Evolutionary conservation across 768 basidiomycete genomes (phyloP), one percentile per base, ranked within the genome.

Genomic region (Leccinum subtestaceum): DNA sequence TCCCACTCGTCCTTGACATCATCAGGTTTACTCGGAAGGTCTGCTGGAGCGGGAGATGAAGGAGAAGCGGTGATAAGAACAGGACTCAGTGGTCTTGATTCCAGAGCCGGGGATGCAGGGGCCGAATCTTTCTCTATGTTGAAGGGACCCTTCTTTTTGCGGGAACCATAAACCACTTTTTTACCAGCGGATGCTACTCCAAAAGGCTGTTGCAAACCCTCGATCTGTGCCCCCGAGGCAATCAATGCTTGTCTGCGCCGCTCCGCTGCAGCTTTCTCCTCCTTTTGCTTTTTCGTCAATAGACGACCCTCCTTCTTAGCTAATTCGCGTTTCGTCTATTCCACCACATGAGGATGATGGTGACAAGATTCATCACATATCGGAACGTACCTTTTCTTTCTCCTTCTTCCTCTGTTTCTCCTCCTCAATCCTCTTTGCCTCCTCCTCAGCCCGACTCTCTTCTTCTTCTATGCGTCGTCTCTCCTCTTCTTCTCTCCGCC

Each of bases 251-350:
- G 85, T 70, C 87, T 91, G 57, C 95, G 87, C 31, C 93, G 84
- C 72, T 98, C 95, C 3, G 93, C 95, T 63, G 87, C 89, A 21
- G 90, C 91, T 65, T 83, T 87, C 72, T 98, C 95, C 68, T 93
- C 90, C 74, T 94, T 96, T 73, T 98, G 95, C 75, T 95, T 97
- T 74, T 96, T 95, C n/a, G 96, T 98, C 52, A 98, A 81, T 25
- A 96, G 77, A 49, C 90, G 85, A 23, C 97, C 97, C 76, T 98
- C 95, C 72, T 95, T 96, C 81, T 91, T 93, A 13, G 91, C 88
- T 53, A 89, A 71, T 66, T 97, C 95, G 53, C 86, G 86, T 74
- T 96, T 97, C 48, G 84, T 88, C 94, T 95, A 68, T 55, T 52
- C 53, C 48, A 49, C 29, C n/a, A 10, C 45, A 34, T 54, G 40